A percentile compares a stretch with the other conserved stretches of the same genome.
Evolutionary conservation across 352 stramenopile species (phyloP).

Genomic region (Pythium rhizo-oryzae): DNA sequence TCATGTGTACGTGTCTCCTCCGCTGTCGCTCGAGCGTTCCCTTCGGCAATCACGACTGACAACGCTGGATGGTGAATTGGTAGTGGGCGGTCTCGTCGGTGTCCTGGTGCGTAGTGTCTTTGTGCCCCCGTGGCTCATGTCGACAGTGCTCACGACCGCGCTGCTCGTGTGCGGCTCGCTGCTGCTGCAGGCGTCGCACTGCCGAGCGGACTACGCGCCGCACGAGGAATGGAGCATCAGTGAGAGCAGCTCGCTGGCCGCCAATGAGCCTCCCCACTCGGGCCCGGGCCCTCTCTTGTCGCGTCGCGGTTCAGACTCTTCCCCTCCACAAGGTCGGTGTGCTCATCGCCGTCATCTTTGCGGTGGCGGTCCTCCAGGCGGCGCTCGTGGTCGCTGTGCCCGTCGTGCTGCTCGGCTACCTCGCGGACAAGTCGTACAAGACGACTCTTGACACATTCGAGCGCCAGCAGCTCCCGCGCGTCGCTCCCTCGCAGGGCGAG

Average conservation of each 20-base stretch:
- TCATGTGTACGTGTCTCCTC: conserved; percentile 12
- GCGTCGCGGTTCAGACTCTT: conserved; percentile 14
- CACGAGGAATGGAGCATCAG: conserved; percentile 24
- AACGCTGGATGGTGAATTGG: neutral
- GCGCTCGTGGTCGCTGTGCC: conserved; percentile 26
- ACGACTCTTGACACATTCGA: conserved; percentile 21
- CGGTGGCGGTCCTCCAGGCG: conserved; percentile 20
- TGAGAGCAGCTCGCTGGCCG: conserved; percentile 21
- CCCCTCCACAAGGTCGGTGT: conserved; percentile 27
- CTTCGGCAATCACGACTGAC: conserved; percentile 4
- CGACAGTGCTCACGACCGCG: conserved; percentile 19
- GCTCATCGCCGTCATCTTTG: conserved; percentile 27
- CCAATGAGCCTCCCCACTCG: conserved; percentile 8
- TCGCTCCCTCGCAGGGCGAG: conserved; percentile 13
- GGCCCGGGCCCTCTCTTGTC: conserved; percentile 15
- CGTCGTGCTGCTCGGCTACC: conserved; percentile 26
- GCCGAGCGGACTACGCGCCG: conserved; percentile 9
- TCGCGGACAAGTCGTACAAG: conserved; percentile 31
- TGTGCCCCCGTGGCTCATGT: conserved; percentile 25
- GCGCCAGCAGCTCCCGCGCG: conserved; percentile 27
- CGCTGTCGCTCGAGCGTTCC: neutral
- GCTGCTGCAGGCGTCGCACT: conserved; percentile 26
- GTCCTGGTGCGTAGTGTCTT: conserved; percentile 18
- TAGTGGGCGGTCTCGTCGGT: conserved; percentile 26
- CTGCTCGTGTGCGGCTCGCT: conserved; percentile 30